Evolutionary conservation across 805 yeast genomes (phyloP), one percentile per base, ranked within the genome.

Genomic region (Lachancea lanzarotensis): DNA sequence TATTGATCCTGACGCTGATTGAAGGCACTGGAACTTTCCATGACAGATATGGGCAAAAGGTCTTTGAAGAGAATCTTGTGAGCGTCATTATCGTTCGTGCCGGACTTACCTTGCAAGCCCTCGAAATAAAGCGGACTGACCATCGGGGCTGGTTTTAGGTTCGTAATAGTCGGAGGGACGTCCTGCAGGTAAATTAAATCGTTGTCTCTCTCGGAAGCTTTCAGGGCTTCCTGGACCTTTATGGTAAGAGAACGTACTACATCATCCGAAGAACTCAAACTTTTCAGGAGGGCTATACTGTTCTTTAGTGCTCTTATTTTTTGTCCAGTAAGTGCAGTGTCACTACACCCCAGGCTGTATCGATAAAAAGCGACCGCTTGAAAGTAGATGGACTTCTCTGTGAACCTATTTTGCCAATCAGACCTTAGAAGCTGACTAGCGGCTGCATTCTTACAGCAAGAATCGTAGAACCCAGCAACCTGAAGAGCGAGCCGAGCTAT

Each of bases 101-200:
- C 53, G 13, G 57, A 43, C 3, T 74, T 70, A 0, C 52, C 54
- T 3, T 53, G 48, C 1, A 78, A 57, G 4, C 68, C 70, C 2
- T 55, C 59, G 0, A 76, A 63, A 2, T 65, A 66, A 34, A 65
- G 50, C 0, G 78, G 66, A 42, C 76, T 75, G 1, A 82, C 87
- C 72, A 84, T 77, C 3, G 74, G 60, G 0, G 79, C 81, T 1
- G 65, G 57, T 31, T 74, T 74, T 1, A 63, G 56, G 2, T 80
- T 67, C 0, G 68, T 54, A 1, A 79, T 52, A 1, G 70, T 66
- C 0, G 56, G 46, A 7, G 95, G 95, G 0, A 87, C 79, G 1
- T 69, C 65, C 46, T 84, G 81, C 33, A 85, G 64, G 60, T 87
- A 86, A 5, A 90, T 80, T 53, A 88, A 68, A 55, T 88, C 90